Evolutionary conservation across 23 red algal species (phyloP).

Genomic region (Gracilaria vermiculophylla): DNA sequence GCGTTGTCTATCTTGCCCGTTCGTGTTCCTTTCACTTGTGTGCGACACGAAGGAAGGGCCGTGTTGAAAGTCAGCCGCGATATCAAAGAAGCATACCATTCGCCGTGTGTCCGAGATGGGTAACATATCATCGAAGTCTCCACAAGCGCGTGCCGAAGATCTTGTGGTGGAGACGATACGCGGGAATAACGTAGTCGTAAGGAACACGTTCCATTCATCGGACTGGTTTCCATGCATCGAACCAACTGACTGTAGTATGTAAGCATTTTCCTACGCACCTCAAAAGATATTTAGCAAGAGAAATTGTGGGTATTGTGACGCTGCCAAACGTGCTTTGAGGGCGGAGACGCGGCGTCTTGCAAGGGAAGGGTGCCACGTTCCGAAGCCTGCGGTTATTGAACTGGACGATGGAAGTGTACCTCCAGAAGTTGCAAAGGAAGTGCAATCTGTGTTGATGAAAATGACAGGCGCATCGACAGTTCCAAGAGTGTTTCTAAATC

Average conservation of each 20-base stretch:
- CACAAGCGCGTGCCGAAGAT: neutral
- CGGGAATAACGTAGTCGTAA: conserved; percentile 8
- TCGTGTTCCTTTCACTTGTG: neutral
- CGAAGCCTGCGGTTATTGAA: conserved; percentile 28
- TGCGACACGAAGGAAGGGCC: neutral
- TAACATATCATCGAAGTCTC: neutral
- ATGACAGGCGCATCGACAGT: conserved; percentile 53
- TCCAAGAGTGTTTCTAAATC: conserved; percentile 42
- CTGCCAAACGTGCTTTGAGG: conserved; percentile 23
- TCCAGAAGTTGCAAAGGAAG: conserved; percentile 20
- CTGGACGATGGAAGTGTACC: conserved; percentile 30
- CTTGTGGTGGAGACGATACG: conserved; percentile 5
- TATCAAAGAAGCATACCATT: neutral
- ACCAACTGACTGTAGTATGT: no score
- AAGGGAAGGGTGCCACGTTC: conserved; percentile 2
- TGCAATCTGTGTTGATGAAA: conserved; percentile 16
- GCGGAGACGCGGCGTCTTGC: neutral
- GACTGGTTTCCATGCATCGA: no score
- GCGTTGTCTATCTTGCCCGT: neutral
- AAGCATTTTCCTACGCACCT: neutral
- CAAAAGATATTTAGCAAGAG: conserved; percentile 43
- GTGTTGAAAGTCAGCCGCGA: no score
- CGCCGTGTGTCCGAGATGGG: neutral
- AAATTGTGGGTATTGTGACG: conserved; percentile 45
- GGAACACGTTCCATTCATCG: neutral